Conservation (phyloP, 1,284 basidiomycete genomes). For the Malassezia furfur region DNA sequence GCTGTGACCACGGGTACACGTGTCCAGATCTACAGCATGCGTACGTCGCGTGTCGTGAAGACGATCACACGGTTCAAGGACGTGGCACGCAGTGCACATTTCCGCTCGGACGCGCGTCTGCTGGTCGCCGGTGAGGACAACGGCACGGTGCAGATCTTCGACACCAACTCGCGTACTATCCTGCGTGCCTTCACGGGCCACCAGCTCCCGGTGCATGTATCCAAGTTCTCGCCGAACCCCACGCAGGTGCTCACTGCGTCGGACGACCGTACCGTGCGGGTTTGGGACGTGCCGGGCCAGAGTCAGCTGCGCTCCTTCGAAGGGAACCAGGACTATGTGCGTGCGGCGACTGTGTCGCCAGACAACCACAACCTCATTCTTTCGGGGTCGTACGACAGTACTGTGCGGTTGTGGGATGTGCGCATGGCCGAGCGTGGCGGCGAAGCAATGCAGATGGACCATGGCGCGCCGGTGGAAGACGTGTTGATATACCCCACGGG, state of each 20-base stretch:
- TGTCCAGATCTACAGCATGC: constrained; percentile 89
- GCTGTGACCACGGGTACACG: constrained; percentile 89
- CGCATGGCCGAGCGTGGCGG: constrained; percentile 50
- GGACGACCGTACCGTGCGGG: constrained; percentile 83
- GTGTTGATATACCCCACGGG: constrained; percentile 79
- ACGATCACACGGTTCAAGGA: constrained; percentile 95
- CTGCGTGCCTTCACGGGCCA: constrained; percentile 83
- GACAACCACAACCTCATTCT: constrained; percentile 75
- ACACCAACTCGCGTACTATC: constrained; percentile 86
- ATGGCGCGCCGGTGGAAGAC: constrained; percentile 70
- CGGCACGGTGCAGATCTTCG: constrained; percentile 88
- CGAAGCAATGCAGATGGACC: constrained; percentile 43
- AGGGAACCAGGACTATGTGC: constrained; percentile 87
- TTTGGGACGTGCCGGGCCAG: constrained; percentile 94
- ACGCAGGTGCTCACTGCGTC: constrained; percentile 87
- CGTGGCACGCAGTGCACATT: constrained; percentile 60
- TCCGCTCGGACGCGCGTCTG: constrained; percentile 79
- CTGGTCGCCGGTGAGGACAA: constrained; percentile 90
- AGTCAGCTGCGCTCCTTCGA: constrained; percentile 67
- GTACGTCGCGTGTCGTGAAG: constrained; percentile 88
- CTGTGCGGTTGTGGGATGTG: constrained; percentile 77
- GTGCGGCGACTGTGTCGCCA: constrained; percentile 74
- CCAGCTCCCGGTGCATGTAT: constrained; percentile 87
- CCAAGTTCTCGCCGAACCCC: constrained; percentile 74
- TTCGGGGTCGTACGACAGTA: constrained; percentile 89